Base-by-base conservation (phyloP, 352 stramenopile species). In the Globisporangium cylindrosporum region DNA sequence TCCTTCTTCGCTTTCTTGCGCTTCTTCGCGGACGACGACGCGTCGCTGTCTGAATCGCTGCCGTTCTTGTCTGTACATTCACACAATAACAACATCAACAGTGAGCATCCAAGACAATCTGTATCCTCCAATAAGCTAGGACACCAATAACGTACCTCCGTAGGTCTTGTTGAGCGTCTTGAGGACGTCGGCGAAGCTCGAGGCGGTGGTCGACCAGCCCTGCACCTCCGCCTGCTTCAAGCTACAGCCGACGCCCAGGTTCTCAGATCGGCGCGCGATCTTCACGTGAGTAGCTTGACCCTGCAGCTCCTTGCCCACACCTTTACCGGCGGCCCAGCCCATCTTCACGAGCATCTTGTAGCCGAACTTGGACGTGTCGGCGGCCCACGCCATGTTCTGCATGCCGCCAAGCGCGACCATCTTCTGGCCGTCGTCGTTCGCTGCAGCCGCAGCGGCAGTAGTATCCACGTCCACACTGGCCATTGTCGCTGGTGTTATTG, bases 331-430 rank as follows among this genome's bases (percentile, higher is more conserved):
- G 25, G 88, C 93, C 94, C 95, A 99, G 71, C 96, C 96, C 95
- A 99, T 98, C 75, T 98, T 98, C 24, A 93, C 73, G 36, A 99
- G 86, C 88, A 99, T 97, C 73, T 97, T 97, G 70, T 92, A 95
- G 20, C 96, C 96, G 62, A 98, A 98, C 77, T 98, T 98, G 80
- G 77, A 93, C 67, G 83, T 92, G 73, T 98, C 93, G 22, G 82
- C 73, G 9, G 88, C 86, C 88, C 88, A 95, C 61, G 86, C 88
- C 85, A 92, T 95, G 75, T 95, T 95, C 74, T 95, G 88, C 77
- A 92, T 90, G 51, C 88, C 88, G 27, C 88, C 88, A 54, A 95
- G 54, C n/a, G 81, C 75, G 66, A 95, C 83, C 86, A 95, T 91
- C 72, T 80, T 63, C 60, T 72, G 67, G 0, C 59, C 67, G 4